Evolutionary conservation across 352 stramenopile genomes (phyloP).

Genomic region (Detonula confervacea): DNA sequence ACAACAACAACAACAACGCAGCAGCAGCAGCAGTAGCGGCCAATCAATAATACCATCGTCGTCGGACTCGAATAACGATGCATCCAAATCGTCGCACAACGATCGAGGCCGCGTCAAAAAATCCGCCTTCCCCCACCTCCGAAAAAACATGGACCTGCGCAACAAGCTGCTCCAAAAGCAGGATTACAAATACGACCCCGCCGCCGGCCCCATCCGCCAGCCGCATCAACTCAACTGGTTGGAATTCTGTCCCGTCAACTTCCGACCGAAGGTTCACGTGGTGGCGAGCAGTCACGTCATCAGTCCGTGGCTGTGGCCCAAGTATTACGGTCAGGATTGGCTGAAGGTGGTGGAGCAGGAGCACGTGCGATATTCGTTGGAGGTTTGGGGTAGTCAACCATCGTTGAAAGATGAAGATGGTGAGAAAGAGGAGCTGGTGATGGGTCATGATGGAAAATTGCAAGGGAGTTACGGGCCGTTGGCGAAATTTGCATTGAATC

Average conservation of each 20-base stretch:
- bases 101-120: constrained; percentile 24
- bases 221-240: constrained; percentile 77
- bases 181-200: constrained; percentile 66
- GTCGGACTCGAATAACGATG: no score
- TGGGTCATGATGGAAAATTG: constrained; percentile 39
- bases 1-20: constrained; percentile 9
- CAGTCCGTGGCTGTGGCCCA: constrained; percentile 78
- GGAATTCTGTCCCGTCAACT: constrained; percentile 74
- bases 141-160: constrained; percentile 52
- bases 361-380: constrained; percentile 62
- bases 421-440: constrained; percentile 19
- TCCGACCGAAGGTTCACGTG: constrained; percentile 74
- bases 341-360: constrained; percentile 67
- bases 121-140: constrained; percentile 65
- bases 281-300: constrained; percentile 79
- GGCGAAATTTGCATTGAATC: constrained; percentile 79
- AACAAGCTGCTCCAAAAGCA: constrained; percentile 57
- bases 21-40: no score
- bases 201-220: constrained; percentile 42
- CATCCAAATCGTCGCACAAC: constrained; percentile 16
- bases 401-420: not conserved
- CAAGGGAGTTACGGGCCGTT: constrained; percentile 45
- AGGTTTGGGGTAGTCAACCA: constrained; percentile 32
- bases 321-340: constrained; percentile 85
- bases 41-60: no score